Evolutionary conservation across 164 flowering plant species (phyloP).

Genomic region (Houttuynia cordata): DNA sequence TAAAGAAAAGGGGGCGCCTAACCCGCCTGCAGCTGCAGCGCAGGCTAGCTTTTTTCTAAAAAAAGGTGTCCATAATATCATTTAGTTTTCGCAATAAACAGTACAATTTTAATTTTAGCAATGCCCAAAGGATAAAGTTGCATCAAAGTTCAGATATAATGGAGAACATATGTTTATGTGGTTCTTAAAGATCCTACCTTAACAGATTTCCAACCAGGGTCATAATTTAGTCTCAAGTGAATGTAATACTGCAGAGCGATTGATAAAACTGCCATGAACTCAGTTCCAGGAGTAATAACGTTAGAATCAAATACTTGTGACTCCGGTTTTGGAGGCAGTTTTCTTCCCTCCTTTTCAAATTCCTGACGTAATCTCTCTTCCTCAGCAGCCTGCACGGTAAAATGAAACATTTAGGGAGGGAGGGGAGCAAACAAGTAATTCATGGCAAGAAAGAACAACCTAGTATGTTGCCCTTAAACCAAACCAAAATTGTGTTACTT

Average conservation of each 20-base stretch:
- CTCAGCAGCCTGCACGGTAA: conserved; percentile 65
- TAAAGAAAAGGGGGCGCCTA: no score
- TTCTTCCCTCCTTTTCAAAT: conserved; percentile 89
- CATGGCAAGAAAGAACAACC: neutral
- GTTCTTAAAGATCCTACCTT: conserved; percentile 38
- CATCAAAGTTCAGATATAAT: neutral
- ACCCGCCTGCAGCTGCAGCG: no score
- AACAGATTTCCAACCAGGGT: conserved; percentile 81
- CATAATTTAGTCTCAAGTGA: conserved; percentile 77
- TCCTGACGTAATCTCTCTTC: conserved; percentile 71
- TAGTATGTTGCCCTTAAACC: neutral
- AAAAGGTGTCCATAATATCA: no score
- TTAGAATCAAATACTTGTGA: conserved; percentile 89
- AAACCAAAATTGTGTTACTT: no score
- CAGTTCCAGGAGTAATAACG: conserved; percentile 95
- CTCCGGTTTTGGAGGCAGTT: conserved; percentile 71
- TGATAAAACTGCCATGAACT: conserved; percentile 84
- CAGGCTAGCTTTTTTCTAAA: no score
- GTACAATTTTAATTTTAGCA: neutral
- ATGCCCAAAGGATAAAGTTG: no score
- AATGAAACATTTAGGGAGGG: neutral
- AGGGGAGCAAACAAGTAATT: neutral
- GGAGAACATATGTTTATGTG: neutral
- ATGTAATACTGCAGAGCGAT: conserved; percentile 81
- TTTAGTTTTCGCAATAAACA: no score